Evolutionary conservation across 2,329 filamentous ascomycete species (phyloP).

Genomic region (Monilinia fructigena): DNA sequence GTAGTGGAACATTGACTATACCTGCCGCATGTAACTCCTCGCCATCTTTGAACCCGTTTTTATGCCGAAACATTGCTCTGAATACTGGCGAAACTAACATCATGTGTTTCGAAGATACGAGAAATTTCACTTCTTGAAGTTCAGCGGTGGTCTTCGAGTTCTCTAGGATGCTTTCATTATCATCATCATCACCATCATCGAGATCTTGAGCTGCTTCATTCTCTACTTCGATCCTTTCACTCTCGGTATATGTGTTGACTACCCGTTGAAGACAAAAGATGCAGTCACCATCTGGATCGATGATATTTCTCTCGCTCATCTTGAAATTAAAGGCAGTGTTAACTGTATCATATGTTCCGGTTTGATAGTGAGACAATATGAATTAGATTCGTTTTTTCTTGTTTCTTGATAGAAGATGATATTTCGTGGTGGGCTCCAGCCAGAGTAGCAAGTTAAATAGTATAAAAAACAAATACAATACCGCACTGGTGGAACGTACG

Average conservation of each 20-base stretch:
- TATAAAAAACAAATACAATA: neutral
- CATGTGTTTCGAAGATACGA: constrained; percentile 8
- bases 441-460: neutral
- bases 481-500: too few species aligned
- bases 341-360: neutral
- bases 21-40: neutral
- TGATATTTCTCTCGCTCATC: neutral
- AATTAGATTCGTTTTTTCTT: neutral
- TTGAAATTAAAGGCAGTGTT: neutral
- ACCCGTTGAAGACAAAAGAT: neutral
- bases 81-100: constrained; percentile 2
- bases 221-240: neutral
- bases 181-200: neutral
- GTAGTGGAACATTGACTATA: neutral
- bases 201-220: neutral
- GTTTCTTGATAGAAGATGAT: neutral
- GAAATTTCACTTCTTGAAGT: neutral
- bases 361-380: neutral
- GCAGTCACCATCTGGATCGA: constrained; percentile 12
- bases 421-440: neutral
- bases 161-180: neutral
- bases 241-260: neutral
- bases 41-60: neutral
- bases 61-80: neutral
- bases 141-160: neutral